A percentile compares a stretch with the other conserved stretches of the same genome.
These are phyloP conservation scores for Chimonanthus praecox DNA, from an alignment of 164 flowering plant genomes.

Conservation along the genomic window DNA sequence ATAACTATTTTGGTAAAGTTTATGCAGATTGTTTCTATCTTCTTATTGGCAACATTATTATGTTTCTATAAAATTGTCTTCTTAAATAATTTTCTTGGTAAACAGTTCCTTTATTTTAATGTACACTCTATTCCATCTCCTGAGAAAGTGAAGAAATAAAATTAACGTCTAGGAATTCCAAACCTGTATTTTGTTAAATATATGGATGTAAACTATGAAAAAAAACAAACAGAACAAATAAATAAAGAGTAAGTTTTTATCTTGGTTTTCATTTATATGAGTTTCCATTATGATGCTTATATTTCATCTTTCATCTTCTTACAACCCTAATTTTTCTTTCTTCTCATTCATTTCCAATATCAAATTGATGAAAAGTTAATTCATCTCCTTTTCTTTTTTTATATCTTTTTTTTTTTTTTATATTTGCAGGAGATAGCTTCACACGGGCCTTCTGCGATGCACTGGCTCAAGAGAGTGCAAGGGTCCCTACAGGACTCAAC, in stretches of 20 bases:
- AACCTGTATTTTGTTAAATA: no score
- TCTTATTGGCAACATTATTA: not conserved
- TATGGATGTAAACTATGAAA: not conserved
- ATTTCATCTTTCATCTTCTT: not conserved
- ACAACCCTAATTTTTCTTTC: not conserved
- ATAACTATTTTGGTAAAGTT: not conserved
- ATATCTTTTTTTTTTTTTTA: not conserved
- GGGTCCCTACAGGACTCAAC: slow-evolving; percentile 49
- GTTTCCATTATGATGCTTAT: not conserved
- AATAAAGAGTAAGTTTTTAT: not conserved
- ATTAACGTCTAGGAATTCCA: no score
- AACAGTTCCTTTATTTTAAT: not conserved
- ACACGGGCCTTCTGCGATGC: slow-evolving; percentile 95
- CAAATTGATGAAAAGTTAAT: not conserved
- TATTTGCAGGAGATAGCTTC: slow-evolving; percentile 79
- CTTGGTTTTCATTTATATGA: not conserved
- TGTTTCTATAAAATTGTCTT: not conserved
- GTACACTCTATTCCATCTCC: slow-evolving; percentile 11
- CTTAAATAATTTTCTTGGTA: not conserved
- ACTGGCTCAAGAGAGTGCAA: slow-evolving; percentile 77
- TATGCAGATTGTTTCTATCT: not conserved
- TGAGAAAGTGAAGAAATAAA: no score
- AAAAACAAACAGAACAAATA: no score
- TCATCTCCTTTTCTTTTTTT: not conserved
- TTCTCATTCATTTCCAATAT: not conserved